Conservation (phyloP, 2,329 filamentous ascomycete genomes). For the Colletotrichum gigasporum region DNA sequence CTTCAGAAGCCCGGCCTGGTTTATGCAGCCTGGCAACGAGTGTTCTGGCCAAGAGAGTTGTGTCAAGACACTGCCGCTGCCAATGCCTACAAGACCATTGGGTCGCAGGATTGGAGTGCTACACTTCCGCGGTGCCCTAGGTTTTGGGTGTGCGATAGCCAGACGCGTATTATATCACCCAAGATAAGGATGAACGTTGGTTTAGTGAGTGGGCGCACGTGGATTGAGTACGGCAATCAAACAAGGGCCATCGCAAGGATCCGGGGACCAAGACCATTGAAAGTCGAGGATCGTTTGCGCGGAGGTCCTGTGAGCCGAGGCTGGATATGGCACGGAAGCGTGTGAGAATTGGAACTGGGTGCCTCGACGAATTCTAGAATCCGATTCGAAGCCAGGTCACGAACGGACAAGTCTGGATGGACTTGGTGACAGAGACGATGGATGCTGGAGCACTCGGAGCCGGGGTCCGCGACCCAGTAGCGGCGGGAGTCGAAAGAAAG, state of each 20-base stretch:
- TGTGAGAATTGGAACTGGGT: slow-evolving; percentile 1
- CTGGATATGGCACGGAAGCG: not conserved
- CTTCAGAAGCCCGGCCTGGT: not conserved
- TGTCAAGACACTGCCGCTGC: not conserved
- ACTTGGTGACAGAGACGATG: not conserved
- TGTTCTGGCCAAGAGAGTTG: not conserved
- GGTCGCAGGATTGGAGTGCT: not conserved
- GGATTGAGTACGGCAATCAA: slow-evolving; percentile 1
- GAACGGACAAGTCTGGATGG: not conserved
- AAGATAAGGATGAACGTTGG: slow-evolving; percentile 12
- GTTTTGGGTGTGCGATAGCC: slow-evolving; percentile 9
- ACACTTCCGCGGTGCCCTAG: slow-evolving; percentile 8
- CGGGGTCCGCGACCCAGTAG: not conserved
- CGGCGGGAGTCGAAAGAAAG: not conserved
- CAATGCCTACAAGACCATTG: not conserved
- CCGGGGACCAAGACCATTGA: not conserved
- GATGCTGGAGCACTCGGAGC: not conserved
- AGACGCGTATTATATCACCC: not conserved
- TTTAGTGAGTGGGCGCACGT: not conserved
- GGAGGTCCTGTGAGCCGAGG: not conserved
- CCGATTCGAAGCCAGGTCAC: not conserved
- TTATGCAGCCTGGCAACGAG: not conserved
- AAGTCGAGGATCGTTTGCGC: not conserved
- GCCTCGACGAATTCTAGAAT: slow-evolving; percentile 6
- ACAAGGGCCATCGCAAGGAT: not conserved